These are phyloP conservation scores for Mortierella sp. DNA, from an alignment of 371 early-diverging fungal species.

Conservation along the genomic window DNA sequence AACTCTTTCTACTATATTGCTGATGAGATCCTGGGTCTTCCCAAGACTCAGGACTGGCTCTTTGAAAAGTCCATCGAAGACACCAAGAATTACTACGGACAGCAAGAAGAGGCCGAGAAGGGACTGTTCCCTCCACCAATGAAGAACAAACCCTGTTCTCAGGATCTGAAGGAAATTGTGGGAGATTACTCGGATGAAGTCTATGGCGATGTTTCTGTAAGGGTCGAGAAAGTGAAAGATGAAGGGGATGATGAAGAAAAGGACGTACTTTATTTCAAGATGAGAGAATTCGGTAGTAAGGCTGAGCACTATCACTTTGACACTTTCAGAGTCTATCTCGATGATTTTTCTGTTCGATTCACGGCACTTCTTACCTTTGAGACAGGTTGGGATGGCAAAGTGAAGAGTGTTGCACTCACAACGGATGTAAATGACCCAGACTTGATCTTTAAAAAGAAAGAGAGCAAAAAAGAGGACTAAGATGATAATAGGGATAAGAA, in stretches of 20 bases:
- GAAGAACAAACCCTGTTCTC: slow-evolving; percentile 13
- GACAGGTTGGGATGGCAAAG: slow-evolving; percentile 10
- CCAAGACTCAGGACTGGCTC: slow-evolving; percentile 26
- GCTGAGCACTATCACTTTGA: slow-evolving; percentile 36
- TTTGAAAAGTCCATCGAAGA: neutral
- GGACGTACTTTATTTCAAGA: slow-evolving; percentile 1
- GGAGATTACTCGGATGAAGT: slow-evolving; percentile 18
- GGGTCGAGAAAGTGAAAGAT: neutral
- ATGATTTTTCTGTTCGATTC: neutral
- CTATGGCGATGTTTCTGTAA: slow-evolving; percentile 9
- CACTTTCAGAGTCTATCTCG: slow-evolving; percentile 5
- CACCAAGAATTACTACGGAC: neutral
- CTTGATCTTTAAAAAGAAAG: no score
- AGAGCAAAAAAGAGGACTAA: no score
- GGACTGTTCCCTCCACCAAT: slow-evolving; percentile 10
- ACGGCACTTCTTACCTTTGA: neutral
- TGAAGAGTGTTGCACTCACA: slow-evolving; percentile 1
- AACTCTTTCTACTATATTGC: neutral
- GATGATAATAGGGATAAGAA: no score
- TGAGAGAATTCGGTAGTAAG: neutral
- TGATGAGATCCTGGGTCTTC: slow-evolving; percentile 17
- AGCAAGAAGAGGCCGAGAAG: neutral
- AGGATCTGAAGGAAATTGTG: neutral
- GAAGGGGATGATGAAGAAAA: no score
- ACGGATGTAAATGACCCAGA: no score